phyloP scores from a whole-genome alignment of 176 grass and related monocot species.

The Aegilops bicornis region DNA sequence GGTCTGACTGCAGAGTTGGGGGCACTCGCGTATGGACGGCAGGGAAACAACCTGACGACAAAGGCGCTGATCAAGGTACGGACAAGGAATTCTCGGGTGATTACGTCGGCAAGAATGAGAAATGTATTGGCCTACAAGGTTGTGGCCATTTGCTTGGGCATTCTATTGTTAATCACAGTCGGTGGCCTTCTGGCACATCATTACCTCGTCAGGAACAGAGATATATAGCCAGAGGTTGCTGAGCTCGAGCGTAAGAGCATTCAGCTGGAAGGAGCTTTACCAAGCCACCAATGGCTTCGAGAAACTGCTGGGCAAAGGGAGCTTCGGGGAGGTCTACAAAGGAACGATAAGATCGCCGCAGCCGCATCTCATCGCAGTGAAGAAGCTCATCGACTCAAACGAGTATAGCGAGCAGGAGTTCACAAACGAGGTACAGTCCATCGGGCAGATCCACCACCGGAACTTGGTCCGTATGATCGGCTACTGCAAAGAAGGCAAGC shows the following conservation, averaged over 20 bases:
- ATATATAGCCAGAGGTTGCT: background rate
- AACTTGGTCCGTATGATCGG: slow-evolving; percentile 38
- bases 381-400: background rate
- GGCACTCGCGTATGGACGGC: background rate
- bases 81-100: background rate
- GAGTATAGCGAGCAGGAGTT: slow-evolving; percentile 15
- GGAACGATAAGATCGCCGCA: background rate
- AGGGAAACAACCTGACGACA: background rate
- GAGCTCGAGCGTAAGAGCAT: slow-evolving; percentile 1
- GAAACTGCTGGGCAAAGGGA: slow-evolving; percentile 23
- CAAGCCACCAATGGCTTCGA: slow-evolving; percentile 31
- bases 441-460: slow-evolving; percentile 34
- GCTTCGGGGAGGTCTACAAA: slow-evolving; percentile 33
- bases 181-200: background rate
- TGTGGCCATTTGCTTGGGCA: background rate
- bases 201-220: background rate
- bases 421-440: slow-evolving; percentile 19
- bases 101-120: background rate
- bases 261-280: slow-evolving; percentile 31
- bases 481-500: slow-evolving; percentile 22
- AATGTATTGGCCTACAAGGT: background rate
- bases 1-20: background rate
- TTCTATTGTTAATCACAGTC: background rate
- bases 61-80: slow-evolving; percentile 10
- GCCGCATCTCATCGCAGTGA: slow-evolving; percentile 7